Percentiles rank a stretch among this genome's conserved stretches.
These are phyloP conservation scores for Hansenula sp. DNA, from an alignment of 1,139 yeast genomes.

Conservation along the genomic window DNA sequence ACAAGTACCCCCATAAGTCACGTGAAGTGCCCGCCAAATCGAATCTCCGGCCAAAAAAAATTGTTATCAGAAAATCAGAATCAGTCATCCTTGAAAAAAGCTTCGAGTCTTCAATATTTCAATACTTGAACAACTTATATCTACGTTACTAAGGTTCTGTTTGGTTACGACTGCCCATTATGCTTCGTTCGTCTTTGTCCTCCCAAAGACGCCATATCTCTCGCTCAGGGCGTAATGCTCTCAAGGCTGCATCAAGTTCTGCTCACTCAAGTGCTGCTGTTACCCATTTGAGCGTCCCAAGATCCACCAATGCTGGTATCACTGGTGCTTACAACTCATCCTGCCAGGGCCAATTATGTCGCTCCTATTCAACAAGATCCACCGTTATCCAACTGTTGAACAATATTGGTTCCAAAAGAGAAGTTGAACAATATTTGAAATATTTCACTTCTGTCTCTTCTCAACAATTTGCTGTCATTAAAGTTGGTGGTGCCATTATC, in stretches of 20 bases:
- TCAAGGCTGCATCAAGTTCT: constrained; percentile 7
- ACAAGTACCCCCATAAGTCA: background rate
- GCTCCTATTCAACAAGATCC: constrained; percentile 57
- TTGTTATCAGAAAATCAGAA: background rate
- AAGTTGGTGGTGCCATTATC: constrained; percentile 98
- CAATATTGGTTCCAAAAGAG: constrained; percentile 95
- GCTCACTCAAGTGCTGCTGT: constrained; percentile 3
- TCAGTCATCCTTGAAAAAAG: constrained; percentile 1
- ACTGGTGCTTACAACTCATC: constrained; percentile 5
- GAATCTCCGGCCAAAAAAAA: background rate
- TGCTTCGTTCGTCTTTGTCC: constrained; percentile 23
- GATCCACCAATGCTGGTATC: constrained; percentile 9
- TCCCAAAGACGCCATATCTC: constrained; percentile 22
- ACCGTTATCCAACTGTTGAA: constrained; percentile 92
- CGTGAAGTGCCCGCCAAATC: background rate
- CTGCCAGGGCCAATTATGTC: constrained; percentile 13
- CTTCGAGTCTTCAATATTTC: background rate
- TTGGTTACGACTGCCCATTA: background rate
- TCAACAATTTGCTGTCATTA: constrained; percentile 97
- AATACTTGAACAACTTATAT: background rate
- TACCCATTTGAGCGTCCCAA: constrained; percentile 8
- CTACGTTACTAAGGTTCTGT: background rate
- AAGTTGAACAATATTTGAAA: constrained; percentile 94
- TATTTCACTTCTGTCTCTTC: constrained; percentile 94
- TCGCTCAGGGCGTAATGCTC: constrained; percentile 14